A percentile compares a stretch with the other conserved stretches of the same genome.
Evolutionary conservation across 1,284 basidiomycete genomes (phyloP).

Genomic region (Hemileia vastatrix): DNA sequence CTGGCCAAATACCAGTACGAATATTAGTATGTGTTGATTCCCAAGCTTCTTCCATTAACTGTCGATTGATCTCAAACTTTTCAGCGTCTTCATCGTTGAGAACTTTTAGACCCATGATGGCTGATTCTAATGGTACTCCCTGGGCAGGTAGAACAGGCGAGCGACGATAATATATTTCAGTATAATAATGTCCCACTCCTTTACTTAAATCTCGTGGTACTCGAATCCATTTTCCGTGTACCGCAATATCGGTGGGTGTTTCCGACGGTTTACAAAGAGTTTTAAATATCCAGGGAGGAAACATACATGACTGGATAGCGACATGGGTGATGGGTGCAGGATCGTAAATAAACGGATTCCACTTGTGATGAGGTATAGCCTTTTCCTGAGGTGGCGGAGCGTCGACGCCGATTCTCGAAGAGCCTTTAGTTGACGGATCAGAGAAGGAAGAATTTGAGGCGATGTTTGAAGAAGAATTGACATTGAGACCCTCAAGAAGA

Average conservation of each 20-base stretch:
- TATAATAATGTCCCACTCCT: constrained; percentile 21
- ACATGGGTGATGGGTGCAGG: constrained; percentile 18
- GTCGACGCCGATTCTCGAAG: constrained; percentile 5
- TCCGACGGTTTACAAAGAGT: constrained; percentile 8
- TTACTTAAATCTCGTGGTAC: constrained; percentile 21
- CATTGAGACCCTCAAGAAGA: no score
- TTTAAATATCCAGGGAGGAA: constrained; percentile 17
- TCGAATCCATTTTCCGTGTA: constrained; percentile 17
- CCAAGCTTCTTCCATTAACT: constrained; percentile 9
- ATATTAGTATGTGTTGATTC: constrained; percentile 6
- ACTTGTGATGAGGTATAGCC: constrained; percentile 3
- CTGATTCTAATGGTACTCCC: no score
- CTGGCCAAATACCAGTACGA: constrained; percentile 14
- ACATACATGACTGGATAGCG: constrained; percentile 16
- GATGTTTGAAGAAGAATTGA: not conserved
- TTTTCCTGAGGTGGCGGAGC: not conserved
- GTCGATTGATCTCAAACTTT: not conserved
- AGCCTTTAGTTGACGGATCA: not conserved
- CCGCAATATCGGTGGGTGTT: constrained; percentile 13
- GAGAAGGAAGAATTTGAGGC: not conserved
- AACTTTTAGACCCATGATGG: constrained; percentile 13
- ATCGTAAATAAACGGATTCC: constrained; percentile 18
- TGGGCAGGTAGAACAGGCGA: not conserved
- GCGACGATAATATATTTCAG: constrained; percentile 20
- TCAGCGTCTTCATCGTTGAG: constrained; percentile 1